Percentiles rank a stretch among this genome's conserved stretches.
These are phyloP conservation scores for Paspalum notatum DNA, from an alignment of 176 grass and related monocot species.

Conservation along the genomic window DNA sequence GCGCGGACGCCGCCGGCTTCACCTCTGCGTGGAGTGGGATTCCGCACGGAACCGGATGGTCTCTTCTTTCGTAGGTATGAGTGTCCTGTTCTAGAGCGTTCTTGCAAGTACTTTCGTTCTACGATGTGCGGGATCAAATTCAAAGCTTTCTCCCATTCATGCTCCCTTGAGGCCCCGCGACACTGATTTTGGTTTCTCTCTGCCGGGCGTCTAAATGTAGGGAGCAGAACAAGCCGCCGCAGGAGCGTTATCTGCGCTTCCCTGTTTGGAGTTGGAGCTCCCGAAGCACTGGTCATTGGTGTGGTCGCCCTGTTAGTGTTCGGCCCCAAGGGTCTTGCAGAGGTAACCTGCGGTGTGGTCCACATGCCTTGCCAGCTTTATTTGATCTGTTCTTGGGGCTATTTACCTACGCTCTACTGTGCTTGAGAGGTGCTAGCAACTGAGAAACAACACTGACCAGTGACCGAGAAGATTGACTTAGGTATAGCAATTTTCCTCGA, in stretches of 20 bases:
- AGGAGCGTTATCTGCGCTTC: constrained; percentile 72
- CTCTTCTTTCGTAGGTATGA: constrained; percentile 24
- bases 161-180: background rate
- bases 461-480: background rate
- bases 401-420: background rate
- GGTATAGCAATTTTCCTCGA: background rate
- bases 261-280: constrained; percentile 95
- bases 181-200: background rate
- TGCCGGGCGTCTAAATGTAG: constrained; percentile 48
- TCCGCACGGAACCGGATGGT: background rate
- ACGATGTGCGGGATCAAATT: background rate
- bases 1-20: background rate
- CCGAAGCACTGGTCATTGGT: constrained; percentile 92
- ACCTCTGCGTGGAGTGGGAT: background rate
- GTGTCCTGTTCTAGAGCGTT: background rate
- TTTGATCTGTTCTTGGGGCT: background rate
- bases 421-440: background rate
- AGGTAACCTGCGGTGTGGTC: constrained; percentile 53
- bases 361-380: background rate
- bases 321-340: constrained; percentile 95
- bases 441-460: background rate
- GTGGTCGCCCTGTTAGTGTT: constrained; percentile 94
- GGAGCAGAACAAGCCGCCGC: constrained; percentile 48
- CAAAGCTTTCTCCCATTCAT: background rate
- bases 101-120: no score